Evolutionary conservation across 352 stramenopile species (phyloP).

Genomic region (Pythium guiyangense): DNA sequence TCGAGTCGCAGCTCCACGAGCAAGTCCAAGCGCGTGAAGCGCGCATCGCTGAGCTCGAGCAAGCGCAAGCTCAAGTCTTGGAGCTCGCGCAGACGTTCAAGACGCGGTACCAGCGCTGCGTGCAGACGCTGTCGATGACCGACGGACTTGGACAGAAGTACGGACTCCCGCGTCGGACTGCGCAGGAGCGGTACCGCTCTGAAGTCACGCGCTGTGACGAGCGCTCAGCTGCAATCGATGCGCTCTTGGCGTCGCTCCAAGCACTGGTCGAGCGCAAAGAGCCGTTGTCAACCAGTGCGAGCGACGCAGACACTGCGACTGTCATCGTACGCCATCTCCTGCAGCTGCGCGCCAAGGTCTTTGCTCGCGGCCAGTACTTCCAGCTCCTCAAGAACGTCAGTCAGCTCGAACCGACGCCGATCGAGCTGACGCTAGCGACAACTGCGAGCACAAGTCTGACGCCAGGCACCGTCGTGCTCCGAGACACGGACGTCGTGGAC

Average conservation of each 20-base stretch:
- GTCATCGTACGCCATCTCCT: constrained; percentile 36
- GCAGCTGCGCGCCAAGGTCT: constrained; percentile 56
- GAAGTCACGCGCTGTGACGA: constrained; percentile 80
- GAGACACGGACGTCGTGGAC: constrained; percentile 37
- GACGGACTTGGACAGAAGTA: constrained; percentile 90
- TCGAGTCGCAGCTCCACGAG: constrained; percentile 35
- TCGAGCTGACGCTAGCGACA: constrained; percentile 25
- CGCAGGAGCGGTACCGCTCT: constrained; percentile 81
- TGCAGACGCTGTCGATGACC: constrained; percentile 82
- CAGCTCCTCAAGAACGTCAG: constrained; percentile 43
- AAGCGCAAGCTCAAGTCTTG: constrained; percentile 25
- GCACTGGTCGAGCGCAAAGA: constrained; percentile 23
- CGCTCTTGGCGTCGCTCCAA: constrained; percentile 51
- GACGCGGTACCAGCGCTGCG: constrained; percentile 53
- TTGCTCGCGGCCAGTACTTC: constrained; percentile 60
- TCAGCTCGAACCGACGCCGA: constrained; percentile 34
- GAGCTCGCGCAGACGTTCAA: constrained; percentile 53
- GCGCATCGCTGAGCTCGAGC: constrained; percentile 28
- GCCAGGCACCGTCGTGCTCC: constrained; percentile 18
- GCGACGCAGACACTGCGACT: constrained; percentile 1
- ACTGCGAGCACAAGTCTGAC: background rate
- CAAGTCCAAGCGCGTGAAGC: constrained; percentile 30
- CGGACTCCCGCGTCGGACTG: constrained; percentile 71
- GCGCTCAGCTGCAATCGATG: constrained; percentile 55
- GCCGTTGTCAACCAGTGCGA: background rate